phyloP scores from a whole-genome alignment of 2,329 filamentous ascomycete genomes.

The Arthrinium puccinioides region DNA sequence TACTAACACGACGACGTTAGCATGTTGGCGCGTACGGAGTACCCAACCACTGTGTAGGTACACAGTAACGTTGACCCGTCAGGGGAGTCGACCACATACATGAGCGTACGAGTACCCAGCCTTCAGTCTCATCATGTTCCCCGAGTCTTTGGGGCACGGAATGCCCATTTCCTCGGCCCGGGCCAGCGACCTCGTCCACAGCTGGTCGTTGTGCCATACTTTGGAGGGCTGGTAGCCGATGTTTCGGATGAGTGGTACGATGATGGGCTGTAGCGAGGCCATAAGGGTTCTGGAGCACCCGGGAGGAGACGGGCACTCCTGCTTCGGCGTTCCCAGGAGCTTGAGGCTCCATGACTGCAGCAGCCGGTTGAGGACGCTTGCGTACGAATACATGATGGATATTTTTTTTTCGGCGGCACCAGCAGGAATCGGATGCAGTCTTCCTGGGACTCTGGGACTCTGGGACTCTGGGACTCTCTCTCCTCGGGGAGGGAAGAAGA shows the following conservation, averaged over 20 bases:
- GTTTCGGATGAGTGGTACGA: not conserved
- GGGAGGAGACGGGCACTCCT: too few species aligned
- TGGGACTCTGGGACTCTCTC: too few species aligned
- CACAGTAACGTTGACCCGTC: not conserved
- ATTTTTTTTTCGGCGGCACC: too few species aligned
- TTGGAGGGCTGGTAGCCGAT: not conserved
- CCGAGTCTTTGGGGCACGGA: not conserved
- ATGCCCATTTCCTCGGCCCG: not conserved
- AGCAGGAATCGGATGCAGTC: too few species aligned
- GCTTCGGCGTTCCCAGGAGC: too few species aligned
- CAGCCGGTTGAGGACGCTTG: too few species aligned
- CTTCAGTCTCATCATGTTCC: not conserved
- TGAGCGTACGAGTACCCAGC: not conserved
- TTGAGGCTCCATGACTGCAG: too few species aligned
- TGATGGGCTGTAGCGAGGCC: too few species aligned
- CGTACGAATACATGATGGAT: too few species aligned
- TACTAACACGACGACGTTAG: not conserved
- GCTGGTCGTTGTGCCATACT: not conserved
- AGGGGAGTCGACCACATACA: not conserved
- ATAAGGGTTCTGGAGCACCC: too few species aligned
- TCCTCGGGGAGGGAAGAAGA: too few species aligned
- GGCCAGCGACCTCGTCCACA: not conserved
- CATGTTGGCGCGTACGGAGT: not conserved
- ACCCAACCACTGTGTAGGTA: not conserved
- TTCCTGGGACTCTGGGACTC: too few species aligned